These are phyloP conservation scores for Geotrichum carabidarum DNA, from an alignment of 1,139 yeast genomes.

Conservation along the genomic window DNA sequence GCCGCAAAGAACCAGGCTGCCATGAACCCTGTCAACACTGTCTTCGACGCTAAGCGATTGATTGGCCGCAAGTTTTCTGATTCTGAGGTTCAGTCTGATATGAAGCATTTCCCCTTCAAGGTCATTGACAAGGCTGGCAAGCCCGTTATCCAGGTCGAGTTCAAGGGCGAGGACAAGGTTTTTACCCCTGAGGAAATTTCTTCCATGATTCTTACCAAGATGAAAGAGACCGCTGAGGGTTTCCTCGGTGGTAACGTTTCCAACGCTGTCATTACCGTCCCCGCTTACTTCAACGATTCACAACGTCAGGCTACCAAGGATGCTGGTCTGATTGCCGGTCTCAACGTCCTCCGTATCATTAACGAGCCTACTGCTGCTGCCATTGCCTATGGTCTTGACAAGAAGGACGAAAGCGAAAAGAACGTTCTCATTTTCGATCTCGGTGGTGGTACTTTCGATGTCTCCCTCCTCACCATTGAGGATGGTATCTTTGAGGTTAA, in stretches of 20 bases:
- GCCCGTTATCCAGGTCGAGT: conserved; percentile 88
- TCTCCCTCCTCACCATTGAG: conserved; percentile 89
- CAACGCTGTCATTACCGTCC: conserved; percentile 89
- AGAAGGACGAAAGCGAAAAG: conserved; percentile 82
- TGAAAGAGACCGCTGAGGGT: conserved; percentile 94
- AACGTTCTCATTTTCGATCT: conserved; percentile 86
- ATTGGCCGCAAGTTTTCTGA: conserved; percentile 90
- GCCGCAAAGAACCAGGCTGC: conserved; percentile 99
- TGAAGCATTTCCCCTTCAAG: conserved; percentile 95
- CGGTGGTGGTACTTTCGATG: conserved; percentile 99
- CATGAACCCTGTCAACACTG: conserved; percentile 92
- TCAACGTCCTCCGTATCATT: conserved; percentile 87
- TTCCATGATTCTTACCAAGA: conserved; percentile 89
- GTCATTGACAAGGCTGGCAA: conserved; percentile 78
- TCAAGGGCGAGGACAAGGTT: conserved; percentile 86
- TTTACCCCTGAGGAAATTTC: conserved; percentile 96
- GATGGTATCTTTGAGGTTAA: conserved; percentile 99
- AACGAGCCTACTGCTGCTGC: conserved; percentile 98
- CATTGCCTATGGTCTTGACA: conserved; percentile 94
- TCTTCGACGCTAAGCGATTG: conserved; percentile 94
- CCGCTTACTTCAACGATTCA: conserved; percentile 92
- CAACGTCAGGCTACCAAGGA: conserved; percentile 96
- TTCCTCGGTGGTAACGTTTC: conserved; percentile 80
- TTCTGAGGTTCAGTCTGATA: conserved; percentile 84
- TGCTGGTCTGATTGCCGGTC: conserved; percentile 94